Base-by-base conservation (phyloP, 768 basidiomycete species). In the Lepiota subincarnata region DNA sequence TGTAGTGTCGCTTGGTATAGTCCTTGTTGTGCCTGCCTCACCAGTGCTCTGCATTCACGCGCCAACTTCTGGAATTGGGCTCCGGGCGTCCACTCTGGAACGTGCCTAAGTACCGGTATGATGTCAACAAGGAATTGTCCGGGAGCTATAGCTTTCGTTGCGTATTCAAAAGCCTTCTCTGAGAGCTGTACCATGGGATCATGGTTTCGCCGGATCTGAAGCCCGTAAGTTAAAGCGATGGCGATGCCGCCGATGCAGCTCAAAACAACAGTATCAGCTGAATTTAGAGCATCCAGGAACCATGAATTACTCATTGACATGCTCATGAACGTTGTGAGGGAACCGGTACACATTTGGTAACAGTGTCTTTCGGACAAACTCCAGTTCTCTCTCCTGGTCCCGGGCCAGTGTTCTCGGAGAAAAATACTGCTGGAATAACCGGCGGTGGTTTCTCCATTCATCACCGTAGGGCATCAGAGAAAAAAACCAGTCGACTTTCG, bases 381-480 rank as follows among this genome's bases (percentile, higher is more conserved):
- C 46, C n/a, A 38, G 12, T 1, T 49, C 31, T 36, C 54, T 44
- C 6, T 55, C 37, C 19, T 53, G 31, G 8, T 50, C 53, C 7
- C 47, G 35, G 3, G 14, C 19, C 26, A 41, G 4, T 20, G 46
- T 55, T 37, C 37, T 58, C 2, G 19, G 13, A 19, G 53, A 55
- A 13, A 70, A 57, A 47, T 63, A 55, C n/a, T 68, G 51, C n/a
- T 67, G 65, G 18, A 67, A 59, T 48, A 63, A 53, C 16, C 59
- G 57, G 2, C 70, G 62, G 26, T 67, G 61, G 28, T 51, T 54
- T 12, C 56, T 55, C 48, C 65, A 68, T n/a, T 47, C n/a, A 16
- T 62, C 48, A 0, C 68, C 67, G 22, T 70, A 71, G 2, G 40
- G 50, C 18, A 63, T 55, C 31, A 63, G 22, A 0, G 54, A 41